A percentile compares a stretch with the other conserved stretches of the same genome.
Conservation (phyloP, 1,284 basidiomycete species). For the Trametes polyzona region DNA sequence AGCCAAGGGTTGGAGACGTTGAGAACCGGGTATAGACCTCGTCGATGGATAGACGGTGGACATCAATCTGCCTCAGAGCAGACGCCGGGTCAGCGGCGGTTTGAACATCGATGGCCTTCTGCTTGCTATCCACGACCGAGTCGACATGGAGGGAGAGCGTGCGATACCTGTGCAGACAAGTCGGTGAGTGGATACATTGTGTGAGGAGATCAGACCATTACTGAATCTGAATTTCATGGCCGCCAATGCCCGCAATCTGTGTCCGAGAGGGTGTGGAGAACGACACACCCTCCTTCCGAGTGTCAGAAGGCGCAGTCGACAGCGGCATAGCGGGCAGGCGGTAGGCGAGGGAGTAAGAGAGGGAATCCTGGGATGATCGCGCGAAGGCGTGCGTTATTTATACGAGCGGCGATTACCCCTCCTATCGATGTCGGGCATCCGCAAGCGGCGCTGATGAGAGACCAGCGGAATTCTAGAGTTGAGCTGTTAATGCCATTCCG, state of each 20-base stretch:
- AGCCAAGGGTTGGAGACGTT: conserved; percentile 46
- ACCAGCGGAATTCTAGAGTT: background rate
- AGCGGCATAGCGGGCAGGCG: background rate
- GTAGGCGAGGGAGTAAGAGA: background rate
- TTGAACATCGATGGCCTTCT: conserved; percentile 12
- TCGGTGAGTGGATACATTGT: background rate
- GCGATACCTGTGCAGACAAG: conserved; percentile 39
- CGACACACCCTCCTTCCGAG: background rate
- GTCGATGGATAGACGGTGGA: conserved; percentile 46
- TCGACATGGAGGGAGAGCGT: conserved; percentile 48
- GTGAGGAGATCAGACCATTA: conserved; percentile 12
- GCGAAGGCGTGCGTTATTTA: background rate
- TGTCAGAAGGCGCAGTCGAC: background rate
- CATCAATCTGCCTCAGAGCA: conserved; percentile 50
- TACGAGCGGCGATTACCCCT: background rate
- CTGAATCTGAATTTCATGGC: conserved; percentile 26
- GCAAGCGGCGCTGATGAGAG: background rate
- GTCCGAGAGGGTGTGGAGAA: background rate
- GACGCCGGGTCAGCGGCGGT: conserved; percentile 40
- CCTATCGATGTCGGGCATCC: conserved; percentile 1
- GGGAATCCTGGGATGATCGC: too few relatives aligned
- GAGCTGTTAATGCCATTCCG: conserved; percentile 27
- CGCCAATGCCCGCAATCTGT: background rate
- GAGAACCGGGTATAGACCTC: conserved; percentile 50
- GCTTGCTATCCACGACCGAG: conserved; percentile 28